Conservation (phyloP, 192 early-diverging fungal genomes). For the Geranomyces variabilis region DNA sequence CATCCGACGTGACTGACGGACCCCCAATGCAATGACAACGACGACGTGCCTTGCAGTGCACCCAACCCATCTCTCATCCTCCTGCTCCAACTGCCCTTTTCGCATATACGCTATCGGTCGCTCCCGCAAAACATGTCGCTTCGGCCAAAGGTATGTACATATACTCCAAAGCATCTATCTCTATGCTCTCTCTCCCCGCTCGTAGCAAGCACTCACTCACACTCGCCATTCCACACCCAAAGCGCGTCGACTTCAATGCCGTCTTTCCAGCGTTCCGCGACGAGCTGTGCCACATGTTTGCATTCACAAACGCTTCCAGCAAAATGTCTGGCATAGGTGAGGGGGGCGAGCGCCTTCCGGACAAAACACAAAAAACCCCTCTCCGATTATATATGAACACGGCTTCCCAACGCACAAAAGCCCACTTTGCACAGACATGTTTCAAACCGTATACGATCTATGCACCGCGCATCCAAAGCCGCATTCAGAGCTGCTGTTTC, state of each 20-base stretch:
- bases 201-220: too few relatives aligned
- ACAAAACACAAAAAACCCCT: background rate
- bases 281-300: conserved; percentile 27
- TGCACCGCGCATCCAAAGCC: conserved; percentile 77
- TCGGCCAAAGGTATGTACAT: too few relatives aligned
- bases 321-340: conserved; percentile 32
- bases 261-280: conserved; percentile 17
- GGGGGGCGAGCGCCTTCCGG: background rate
- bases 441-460: conserved; percentile 81
- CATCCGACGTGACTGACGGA: too few relatives aligned
- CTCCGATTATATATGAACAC: conserved; percentile 1
- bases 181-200: too few relatives aligned
- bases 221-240: too few relatives aligned
- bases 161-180: too few relatives aligned
- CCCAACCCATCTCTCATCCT: too few relatives aligned
- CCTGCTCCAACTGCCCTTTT: too few relatives aligned
- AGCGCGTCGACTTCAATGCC: conserved; percentile 31
- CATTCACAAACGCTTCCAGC: background rate
- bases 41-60: too few relatives aligned
- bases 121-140: too few relatives aligned
- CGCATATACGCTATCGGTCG: too few relatives aligned
- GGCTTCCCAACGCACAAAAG: background rate
- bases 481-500: conserved; percentile 67
- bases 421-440: conserved; percentile 52
- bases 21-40: too few relatives aligned